Evolutionary conservation across 1,284 basidiomycete species (phyloP), one percentile per base, ranked within the genome.

Genomic region (Moniliophthora roreri): DNA sequence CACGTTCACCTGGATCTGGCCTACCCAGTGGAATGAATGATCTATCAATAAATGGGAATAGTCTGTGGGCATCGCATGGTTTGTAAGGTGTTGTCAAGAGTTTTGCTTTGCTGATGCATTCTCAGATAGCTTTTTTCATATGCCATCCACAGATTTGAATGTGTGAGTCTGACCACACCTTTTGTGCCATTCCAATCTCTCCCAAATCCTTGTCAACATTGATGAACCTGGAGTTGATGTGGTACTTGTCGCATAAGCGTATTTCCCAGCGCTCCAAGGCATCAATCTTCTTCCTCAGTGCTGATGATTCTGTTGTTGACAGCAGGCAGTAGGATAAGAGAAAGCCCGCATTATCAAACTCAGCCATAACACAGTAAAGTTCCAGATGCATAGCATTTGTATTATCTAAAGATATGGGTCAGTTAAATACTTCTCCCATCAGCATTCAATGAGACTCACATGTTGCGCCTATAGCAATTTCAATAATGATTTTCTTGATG

Each of bases 391-490:
- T 55, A 4, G 58, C 24, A 38, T 64, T 64, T 16, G 60, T 64
- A 47, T 62, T 60, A 49, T 61, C 63, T 64, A 38, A 39, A 18
- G 28, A 11, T 24, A 1, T 0, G 18, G 13, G 28, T 24, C 36
- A 5, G 35, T 23, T 32, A 15, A 13, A 26, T 36, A 18, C 11
- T 21, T 16, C 9, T 28, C 18, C 11, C 56, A 51, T 57, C 52
- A 3, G 63, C 88, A 87, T 56, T 82, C 7, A 4, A 21, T 10
- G 11, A 88, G 52, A 88, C 85, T 15, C 85, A 80, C 62, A 87
- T 91, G 84, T 67, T 72, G 1, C 89, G 92, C 68, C 90, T 80
- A 64, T 23, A 13, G 40, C 56, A 23, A 64, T 55, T 36, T 64
- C 61, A 9, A 61, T 51, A 40, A 40, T 16, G 16, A 6, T 44